Conservation (phyloP, 148 eudicot genomes). For the Diospyros lotus region DNA sequence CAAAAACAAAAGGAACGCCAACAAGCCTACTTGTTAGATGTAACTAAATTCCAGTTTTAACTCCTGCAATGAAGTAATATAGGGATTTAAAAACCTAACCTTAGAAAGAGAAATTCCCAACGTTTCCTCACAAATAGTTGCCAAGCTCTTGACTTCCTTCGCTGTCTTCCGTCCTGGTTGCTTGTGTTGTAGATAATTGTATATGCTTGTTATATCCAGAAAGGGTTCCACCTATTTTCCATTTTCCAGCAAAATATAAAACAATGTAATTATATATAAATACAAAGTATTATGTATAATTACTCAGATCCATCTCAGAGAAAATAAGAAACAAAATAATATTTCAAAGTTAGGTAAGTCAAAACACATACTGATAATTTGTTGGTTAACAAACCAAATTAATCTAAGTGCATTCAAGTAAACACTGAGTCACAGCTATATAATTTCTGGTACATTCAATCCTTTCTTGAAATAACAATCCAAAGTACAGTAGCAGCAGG, state of each 20-base stretch:
- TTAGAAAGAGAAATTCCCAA: constrained; percentile 73
- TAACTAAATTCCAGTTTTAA: neutral
- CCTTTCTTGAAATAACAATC: too few relatives aligned
- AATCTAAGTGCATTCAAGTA: neutral
- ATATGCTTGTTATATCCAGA: constrained; percentile 71
- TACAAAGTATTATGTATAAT: neutral
- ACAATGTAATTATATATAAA: neutral
- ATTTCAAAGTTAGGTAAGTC: neutral
- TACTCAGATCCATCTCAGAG: neutral
- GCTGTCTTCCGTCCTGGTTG: constrained; percentile 45
- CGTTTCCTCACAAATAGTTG: constrained; percentile 72
- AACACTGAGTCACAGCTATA: too few relatives aligned
- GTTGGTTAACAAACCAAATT: neutral
- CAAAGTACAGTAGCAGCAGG: too few relatives aligned
- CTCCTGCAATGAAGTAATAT: neutral
- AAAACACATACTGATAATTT: too few relatives aligned
- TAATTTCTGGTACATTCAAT: too few relatives aligned
- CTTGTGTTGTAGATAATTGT: constrained; percentile 49
- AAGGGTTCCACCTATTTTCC: constrained; percentile 73
- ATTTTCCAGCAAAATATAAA: constrained; percentile 5
- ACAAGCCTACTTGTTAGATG: neutral
- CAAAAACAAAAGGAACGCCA: neutral
- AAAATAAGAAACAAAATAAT: neutral
- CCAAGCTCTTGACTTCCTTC: constrained; percentile 82
- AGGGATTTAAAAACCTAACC: constrained; percentile 31